Conservation (phyloP, 805 yeast genomes). For the Wickerhamiella azymoides region DNA sequence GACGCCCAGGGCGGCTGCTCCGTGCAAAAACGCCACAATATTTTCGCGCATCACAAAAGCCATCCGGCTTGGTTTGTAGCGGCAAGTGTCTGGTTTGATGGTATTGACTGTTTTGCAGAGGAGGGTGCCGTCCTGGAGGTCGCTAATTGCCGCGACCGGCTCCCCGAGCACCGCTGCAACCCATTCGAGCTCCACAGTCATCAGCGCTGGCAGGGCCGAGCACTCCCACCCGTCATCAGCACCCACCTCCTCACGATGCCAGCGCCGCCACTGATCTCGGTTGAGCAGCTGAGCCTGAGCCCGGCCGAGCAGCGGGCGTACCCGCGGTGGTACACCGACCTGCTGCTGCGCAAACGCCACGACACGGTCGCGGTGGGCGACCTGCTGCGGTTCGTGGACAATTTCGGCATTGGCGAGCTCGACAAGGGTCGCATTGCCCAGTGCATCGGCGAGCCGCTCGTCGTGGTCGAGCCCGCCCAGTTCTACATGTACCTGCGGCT, state of each 20-base stretch:
- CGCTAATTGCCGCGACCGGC: background rate
- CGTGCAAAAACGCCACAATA: slow-evolving; percentile 48
- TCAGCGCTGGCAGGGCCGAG: too few species aligned
- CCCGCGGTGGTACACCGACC: slow-evolving; percentile 85
- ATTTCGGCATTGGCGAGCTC: slow-evolving; percentile 49
- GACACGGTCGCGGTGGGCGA: slow-evolving; percentile 58
- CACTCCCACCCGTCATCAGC: too few species aligned
- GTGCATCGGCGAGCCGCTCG: slow-evolving; percentile 25
- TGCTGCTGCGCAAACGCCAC: slow-evolving; percentile 51
- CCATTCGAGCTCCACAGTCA: slow-evolving; percentile 5
- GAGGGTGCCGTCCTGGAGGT: slow-evolving; percentile 1
- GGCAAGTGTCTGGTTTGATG: background rate
- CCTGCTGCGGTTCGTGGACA: slow-evolving; percentile 61
- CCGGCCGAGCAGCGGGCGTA: slow-evolving; percentile 72
- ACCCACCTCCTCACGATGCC: background rate
- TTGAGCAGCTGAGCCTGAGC: slow-evolving; percentile 41
- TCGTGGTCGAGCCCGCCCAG: slow-evolving; percentile 69
- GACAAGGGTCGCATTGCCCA: slow-evolving; percentile 30
- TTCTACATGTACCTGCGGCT: slow-evolving; percentile 79
- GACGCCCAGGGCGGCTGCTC: slow-evolving; percentile 47
- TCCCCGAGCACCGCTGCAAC: slow-evolving; percentile 2
- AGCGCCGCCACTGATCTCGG: slow-evolving; percentile 10
- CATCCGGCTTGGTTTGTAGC: background rate
- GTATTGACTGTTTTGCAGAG: slow-evolving; percentile 1
- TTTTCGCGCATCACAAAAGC: slow-evolving; percentile 33